A percentile compares a stretch with the other conserved stretches of the same genome.
Conservation (phyloP, 1,284 basidiomycete genomes). For the Rhizoctonia solani region DNA sequence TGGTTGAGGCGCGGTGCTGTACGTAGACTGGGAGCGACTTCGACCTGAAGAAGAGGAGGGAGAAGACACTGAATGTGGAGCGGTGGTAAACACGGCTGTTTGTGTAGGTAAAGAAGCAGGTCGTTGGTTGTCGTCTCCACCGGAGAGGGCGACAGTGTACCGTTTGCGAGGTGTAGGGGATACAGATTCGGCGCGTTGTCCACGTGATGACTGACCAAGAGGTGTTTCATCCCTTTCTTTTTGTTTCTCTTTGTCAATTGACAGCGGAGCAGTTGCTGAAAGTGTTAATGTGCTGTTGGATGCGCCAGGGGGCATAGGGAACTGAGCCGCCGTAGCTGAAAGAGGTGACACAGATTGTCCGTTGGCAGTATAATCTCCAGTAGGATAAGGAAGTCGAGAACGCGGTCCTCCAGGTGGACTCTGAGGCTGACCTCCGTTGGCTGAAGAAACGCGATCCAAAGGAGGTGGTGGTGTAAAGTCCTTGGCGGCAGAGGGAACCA, state of each 20-base stretch:
- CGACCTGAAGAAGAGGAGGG: constrained; percentile 9
- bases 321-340: constrained; percentile 36
- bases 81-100: constrained; percentile 36
- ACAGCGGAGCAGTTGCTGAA: constrained; percentile 21
- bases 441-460: constrained; percentile 3
- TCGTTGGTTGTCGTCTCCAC: constrained; percentile 58
- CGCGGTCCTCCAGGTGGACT: constrained; percentile 15
- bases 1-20: neutral
- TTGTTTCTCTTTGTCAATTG: constrained; percentile 23
- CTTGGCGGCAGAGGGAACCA: constrained; percentile 16
- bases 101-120: constrained; percentile 19
- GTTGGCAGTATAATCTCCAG: constrained; percentile 70
- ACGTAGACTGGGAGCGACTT: constrained; percentile 16
- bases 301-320: constrained; percentile 33
- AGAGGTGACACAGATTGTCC: constrained; percentile 51
- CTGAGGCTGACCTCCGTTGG: neutral
- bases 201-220: constrained; percentile 13
- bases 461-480: constrained; percentile 30
- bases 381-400: constrained; percentile 69
- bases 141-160: constrained; percentile 74
- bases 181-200: constrained; percentile 20
- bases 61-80: constrained; percentile 43
- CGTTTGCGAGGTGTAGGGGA: constrained; percentile 62
- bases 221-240: constrained; percentile 4
- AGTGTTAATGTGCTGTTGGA: constrained; percentile 28